A percentile compares a stretch with the other conserved stretches of the same genome.
Conservation (phyloP, 2,329 filamentous ascomycete species). For the Botrytis deweyae region DNA sequence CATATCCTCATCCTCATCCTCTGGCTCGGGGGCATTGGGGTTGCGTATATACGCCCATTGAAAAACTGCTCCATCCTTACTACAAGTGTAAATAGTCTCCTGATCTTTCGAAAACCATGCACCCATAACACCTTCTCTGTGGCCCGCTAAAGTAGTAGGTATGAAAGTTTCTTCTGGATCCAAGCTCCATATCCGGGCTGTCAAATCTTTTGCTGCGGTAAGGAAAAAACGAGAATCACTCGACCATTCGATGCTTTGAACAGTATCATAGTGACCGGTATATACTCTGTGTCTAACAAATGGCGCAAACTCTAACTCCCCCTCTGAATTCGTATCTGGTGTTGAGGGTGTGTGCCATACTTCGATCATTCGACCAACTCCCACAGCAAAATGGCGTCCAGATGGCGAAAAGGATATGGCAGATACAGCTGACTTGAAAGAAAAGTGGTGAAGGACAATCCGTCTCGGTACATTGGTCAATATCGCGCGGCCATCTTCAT, state of each 20-base stretch:
- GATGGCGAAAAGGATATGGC: slow-evolving; percentile 89
- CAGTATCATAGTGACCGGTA: slow-evolving; percentile 82
- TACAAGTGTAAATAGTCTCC: slow-evolving; percentile 93
- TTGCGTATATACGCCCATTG: slow-evolving; percentile 80
- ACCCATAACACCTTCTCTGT: slow-evolving; percentile 85
- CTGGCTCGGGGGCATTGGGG: slow-evolving; percentile 51
- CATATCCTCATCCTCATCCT: slow-evolving; percentile 52
- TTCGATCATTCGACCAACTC: slow-evolving; percentile 82
- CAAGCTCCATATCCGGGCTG: slow-evolving; percentile 91
- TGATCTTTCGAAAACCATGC: slow-evolving; percentile 97
- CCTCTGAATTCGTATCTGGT: slow-evolving; percentile 73
- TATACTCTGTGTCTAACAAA: slow-evolving; percentile 88
- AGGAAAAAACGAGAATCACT: slow-evolving; percentile 94
- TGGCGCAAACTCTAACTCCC: slow-evolving; percentile 89
- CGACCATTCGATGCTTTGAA: slow-evolving; percentile 90
- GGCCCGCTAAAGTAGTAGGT: slow-evolving; percentile 85
- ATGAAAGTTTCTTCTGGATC: slow-evolving; percentile 83
- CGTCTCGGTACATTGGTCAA: slow-evolving; percentile 85
- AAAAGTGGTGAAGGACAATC: slow-evolving; percentile 89
- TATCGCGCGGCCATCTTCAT: slow-evolving; percentile 92
- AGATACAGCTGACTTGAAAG: slow-evolving; percentile 81
- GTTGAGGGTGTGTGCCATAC: slow-evolving; percentile 95
- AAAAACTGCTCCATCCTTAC: slow-evolving; percentile 95
- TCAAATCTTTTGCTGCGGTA: slow-evolving; percentile 87
- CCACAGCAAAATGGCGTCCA: slow-evolving; percentile 86